phyloP scores from a whole-genome alignment of 371 early-diverging fungal genomes.

The Cokeromyces recurvatus region DNA sequence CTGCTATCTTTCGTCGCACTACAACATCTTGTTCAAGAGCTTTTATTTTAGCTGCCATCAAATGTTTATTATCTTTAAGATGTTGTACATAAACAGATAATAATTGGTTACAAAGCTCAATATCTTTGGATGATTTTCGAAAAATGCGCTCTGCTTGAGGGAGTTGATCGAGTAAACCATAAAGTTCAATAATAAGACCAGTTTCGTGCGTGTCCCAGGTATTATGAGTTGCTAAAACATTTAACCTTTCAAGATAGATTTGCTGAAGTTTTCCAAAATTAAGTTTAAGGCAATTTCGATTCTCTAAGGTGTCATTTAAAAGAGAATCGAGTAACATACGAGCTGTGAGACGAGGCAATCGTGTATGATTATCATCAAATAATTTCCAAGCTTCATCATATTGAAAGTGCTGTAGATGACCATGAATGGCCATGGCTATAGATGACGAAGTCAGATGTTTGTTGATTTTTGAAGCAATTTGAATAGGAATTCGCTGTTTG shows the following conservation, averaged over 20 bases:
- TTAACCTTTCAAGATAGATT: no score
- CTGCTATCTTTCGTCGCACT: constrained; percentile 8
- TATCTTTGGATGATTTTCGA: constrained; percentile 7
- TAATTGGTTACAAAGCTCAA: constrained; percentile 23
- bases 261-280: constrained; percentile 11
- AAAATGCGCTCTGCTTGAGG: constrained; percentile 28
- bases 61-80: constrained; percentile 15
- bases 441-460: constrained; percentile 20
- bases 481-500: no score
- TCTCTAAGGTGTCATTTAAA: no score
- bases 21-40: no score
- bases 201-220: no score
- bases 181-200: constrained; percentile 16
- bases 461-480: no score
- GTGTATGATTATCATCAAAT: no score
- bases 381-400: constrained; percentile 22
- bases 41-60: background rate
- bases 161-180: constrained; percentile 21
- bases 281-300: no score
- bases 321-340: constrained; percentile 18
- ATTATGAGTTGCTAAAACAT: no score
- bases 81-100: constrained; percentile 27
- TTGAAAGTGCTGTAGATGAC: constrained; percentile 13
- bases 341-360: constrained; percentile 17
- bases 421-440: constrained; percentile 19